These are phyloP conservation scores for Medicago arabica DNA, from an alignment of 306 rosid species.

Conservation along the genomic window DNA sequence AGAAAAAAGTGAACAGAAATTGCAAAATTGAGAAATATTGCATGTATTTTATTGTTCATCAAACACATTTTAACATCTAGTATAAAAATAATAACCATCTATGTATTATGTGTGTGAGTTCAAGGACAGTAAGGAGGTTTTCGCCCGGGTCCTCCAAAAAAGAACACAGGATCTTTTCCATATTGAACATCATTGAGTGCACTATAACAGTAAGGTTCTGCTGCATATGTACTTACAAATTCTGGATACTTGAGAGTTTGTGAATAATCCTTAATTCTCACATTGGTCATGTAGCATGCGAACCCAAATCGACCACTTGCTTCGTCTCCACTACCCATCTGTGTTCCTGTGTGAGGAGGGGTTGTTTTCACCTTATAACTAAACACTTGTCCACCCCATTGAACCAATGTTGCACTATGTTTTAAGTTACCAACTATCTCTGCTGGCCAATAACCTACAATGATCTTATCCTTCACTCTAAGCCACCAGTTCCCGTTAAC, in stretches of 20 bases:
- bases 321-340: constrained; percentile 67
- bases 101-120: not conserved
- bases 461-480: not conserved
- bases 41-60: too few relatives aligned
- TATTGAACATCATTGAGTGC: constrained; percentile 19
- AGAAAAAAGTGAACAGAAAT: too few relatives aligned
- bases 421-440: constrained; percentile 36
- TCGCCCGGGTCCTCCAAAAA: constrained; percentile 70
- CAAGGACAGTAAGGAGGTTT: constrained; percentile 47
- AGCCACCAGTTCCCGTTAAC: constrained; percentile 71
- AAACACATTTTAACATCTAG: too few relatives aligned
- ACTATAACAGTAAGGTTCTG: constrained; percentile 56
- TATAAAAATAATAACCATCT: too few relatives aligned
- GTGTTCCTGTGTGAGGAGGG: constrained; percentile 64
- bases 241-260: constrained; percentile 54
- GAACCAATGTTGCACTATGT: constrained; percentile 53
- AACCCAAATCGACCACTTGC: constrained; percentile 9
- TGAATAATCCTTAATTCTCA: constrained; percentile 59
- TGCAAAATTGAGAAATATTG: too few relatives aligned
- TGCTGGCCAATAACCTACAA: constrained; percentile 62
- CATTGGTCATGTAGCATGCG: constrained; percentile 50
- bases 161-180: constrained; percentile 52
- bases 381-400: constrained; percentile 80
- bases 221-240: constrained; percentile 14
- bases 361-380: constrained; percentile 44